These are phyloP conservation scores for Aquilaria sinensis DNA, from an alignment of 345 rosid genomes.

Conservation along the genomic window DNA sequence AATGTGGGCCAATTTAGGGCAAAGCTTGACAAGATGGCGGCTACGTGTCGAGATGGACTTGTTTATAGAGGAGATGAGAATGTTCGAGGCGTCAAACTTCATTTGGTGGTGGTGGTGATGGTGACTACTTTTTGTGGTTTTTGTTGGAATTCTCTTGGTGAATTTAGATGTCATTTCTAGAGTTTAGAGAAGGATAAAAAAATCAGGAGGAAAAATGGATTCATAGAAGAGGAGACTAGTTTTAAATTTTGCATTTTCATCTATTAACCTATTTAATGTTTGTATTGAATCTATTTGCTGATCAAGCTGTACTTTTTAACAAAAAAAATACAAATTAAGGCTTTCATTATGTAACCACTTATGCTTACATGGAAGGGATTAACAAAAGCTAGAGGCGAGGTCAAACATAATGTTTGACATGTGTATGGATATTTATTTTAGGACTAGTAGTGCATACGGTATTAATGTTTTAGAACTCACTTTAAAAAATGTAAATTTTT, in stretches of 20 bases:
- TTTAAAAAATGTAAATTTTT: no score
- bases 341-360: no score
- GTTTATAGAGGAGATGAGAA: conserved; percentile 54
- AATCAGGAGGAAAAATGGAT: neutral
- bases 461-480: no score
- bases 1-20: conserved; percentile 43
- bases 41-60: conserved; percentile 54
- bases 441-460: no score
- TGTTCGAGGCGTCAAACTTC: conserved; percentile 30
- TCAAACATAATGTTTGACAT: no score
- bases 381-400: no score
- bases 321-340: no score
- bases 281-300: no score
- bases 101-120: conserved; percentile 29
- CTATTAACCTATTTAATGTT: no score
- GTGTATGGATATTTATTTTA: no score
- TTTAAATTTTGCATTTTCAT: conserved; percentile 23
- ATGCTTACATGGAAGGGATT: no score
- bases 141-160: conserved; percentile 37
- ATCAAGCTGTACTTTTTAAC: no score
- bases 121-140: conserved; percentile 33
- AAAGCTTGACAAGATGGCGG: conserved; percentile 55
- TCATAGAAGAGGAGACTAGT: neutral
- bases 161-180: conserved; percentile 51
- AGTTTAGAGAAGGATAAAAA: neutral